Conservation (phyloP, 2,329 filamentous ascomycete species). For the Rutstroemia sp. region DNA sequence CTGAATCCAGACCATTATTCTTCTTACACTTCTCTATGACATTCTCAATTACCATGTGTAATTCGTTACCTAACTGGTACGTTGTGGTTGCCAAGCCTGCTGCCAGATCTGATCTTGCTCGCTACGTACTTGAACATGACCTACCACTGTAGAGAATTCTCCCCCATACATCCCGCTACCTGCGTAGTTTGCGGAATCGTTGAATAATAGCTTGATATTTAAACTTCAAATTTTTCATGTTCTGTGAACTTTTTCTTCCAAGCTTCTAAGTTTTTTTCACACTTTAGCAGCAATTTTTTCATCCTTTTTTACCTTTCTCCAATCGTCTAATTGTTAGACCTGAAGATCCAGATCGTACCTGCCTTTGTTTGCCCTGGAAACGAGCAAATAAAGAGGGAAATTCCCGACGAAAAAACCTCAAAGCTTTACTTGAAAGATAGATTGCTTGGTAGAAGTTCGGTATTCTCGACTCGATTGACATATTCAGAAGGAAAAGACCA, state of each 20-base stretch:
- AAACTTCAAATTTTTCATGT: no score
- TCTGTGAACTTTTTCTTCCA: background rate
- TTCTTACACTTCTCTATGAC: no score
- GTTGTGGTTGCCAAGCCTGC: no score
- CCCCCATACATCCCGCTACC: no score
- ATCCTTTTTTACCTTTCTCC: background rate
- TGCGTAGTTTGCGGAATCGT: no score
- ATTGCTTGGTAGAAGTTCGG: constrained; percentile 13
- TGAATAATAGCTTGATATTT: no score
- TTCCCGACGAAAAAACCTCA: background rate
- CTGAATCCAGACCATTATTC: no score
- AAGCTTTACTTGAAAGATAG: constrained; percentile 25
- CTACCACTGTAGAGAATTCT: no score
- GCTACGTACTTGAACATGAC: no score
- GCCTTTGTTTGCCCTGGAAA: constrained; percentile 4
- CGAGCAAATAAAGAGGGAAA: constrained; percentile 1
- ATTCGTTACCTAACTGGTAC: no score
- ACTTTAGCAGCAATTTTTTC: background rate
- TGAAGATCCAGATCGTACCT: background rate
- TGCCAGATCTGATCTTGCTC: no score
- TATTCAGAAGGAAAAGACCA: background rate
- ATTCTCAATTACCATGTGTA: no score
- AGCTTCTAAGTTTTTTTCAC: background rate
- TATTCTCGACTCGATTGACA: background rate
- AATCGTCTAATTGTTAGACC: background rate